Evolutionary conservation across 306 rosid species (phyloP), one percentile per base, ranked within the genome.

Genomic region (Trifolium subterraneum): DNA sequence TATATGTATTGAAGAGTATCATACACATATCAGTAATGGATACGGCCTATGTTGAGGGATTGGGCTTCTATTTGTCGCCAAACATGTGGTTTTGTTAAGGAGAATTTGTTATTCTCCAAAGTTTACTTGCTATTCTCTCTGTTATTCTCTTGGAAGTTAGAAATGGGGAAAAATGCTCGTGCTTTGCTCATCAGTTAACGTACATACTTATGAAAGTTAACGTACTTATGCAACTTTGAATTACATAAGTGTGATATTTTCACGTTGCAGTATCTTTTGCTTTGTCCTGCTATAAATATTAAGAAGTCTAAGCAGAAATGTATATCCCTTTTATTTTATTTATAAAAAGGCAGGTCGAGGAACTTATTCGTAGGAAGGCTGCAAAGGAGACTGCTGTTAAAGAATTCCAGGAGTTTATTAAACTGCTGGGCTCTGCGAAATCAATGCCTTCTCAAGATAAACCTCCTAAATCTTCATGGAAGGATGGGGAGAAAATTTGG

Each of bases 361-460:
- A 95, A 78, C 96, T 92, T 72, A 79, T 81, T 65, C 88, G 73
- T 22, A 84, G 81, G 87, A 95, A 92, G 89, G 78, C 82, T 47
- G 88, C 84, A 73, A 95, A 84, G 85, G 97, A 92, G 74, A 93
- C 87, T 8, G 90, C 98, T 78, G 93, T 90, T 85, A 88, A 89
- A 82, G 98, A 92, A 76, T 80, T 87, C 39, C 64, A 78, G 76
- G 90, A 88, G 72, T 90, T 92, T 81, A 80, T 86, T 55, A 75
- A 84, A 62, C 81, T 92, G 64, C 78, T 95, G 75, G 70, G 81
- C 82, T 87, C 97, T 65, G 96, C 89, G 3, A 92, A 90, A 84
- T 85, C 84, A 25, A 82, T 80, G 93, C 89, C 93, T 71, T 71
- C 64, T 48, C 81, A 80, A 50, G 80, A 84, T 79, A 95, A 92